Base-by-base conservation (phyloP, 306 rosid species). In the Hylodesmum podocarpum region DNA sequence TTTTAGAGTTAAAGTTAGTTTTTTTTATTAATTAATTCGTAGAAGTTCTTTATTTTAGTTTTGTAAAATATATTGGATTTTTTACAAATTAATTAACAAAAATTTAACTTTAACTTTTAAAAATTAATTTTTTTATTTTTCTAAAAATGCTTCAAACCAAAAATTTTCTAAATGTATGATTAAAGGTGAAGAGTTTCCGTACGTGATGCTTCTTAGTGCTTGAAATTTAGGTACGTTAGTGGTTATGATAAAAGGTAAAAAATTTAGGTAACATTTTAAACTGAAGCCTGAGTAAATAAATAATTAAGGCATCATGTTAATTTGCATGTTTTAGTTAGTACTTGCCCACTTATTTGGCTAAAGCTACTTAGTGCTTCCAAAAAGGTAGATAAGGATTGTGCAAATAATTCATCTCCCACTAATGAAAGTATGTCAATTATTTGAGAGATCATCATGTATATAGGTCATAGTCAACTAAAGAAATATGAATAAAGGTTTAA, bases 321-420 rank as follows among this genome's bases (percentile, higher is more conserved):
- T 54, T 43, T 61, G 37, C 44, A 39, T 73, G 54, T 22, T 73
- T 57, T 57, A 53, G 54, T 27, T 73, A 51, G 34, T 13, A 8
- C 9, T 58, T 53, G 27, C 54, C 78, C 66, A 82, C 70, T 54
- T 61, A 29, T 57, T 65, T 84, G 76, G 77, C 4, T 39, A 46
- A 25, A 71, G 66, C 59, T 66, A 40, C 68, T 29, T 51, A 73
- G 76, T 80, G 79, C 37, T 28, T 21, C 40, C 15, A 80, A 76
- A 76, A 78, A 76, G 57, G 85, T 62, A 21, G 84, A 66, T 13
- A 58, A 61, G 51, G 61, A 76, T 72, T 76, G 47, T 8, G 41
- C 75, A 71, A 57, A 71, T 71, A 72, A 68, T 76, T 57, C 24
- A 76, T 82, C 63, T 72, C 19, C 81, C 81, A 76, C 77, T 82